Percentiles rank a stretch among this genome's conserved stretches.
phyloP scores from a whole-genome alignment of 2,329 filamentous ascomycete species.

The Pyrenophora seminiperda region DNA sequence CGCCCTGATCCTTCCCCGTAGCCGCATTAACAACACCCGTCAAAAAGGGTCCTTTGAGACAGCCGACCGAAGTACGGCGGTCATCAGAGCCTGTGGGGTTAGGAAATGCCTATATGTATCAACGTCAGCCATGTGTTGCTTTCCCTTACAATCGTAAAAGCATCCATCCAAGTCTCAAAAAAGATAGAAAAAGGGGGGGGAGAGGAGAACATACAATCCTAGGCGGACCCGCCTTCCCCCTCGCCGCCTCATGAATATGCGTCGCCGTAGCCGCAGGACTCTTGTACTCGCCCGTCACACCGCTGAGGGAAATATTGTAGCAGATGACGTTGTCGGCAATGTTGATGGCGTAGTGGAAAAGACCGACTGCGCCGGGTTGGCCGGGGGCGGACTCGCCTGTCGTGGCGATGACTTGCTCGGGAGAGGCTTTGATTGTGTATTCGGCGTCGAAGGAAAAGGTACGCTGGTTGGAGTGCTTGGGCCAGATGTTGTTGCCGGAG shows the following conservation, averaged over 20 bases:
- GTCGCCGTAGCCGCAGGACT: conserved; percentile 60
- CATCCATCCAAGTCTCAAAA: no score
- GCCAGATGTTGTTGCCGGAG: conserved; percentile 24
- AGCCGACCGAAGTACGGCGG: conserved; percentile 31
- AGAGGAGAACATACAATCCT: conserved; percentile 47
- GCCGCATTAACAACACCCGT: conserved; percentile 40
- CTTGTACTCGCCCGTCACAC: conserved; percentile 57
- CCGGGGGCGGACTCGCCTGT: conserved; percentile 49
- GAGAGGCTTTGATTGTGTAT: conserved; percentile 56
- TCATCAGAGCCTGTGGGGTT: conserved; percentile 47
- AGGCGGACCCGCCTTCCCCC: conserved; percentile 57
- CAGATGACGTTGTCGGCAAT: conserved; percentile 51
- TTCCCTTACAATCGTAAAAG: no score
- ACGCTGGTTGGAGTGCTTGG: conserved; percentile 33
- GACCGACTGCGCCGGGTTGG: conserved; percentile 53
- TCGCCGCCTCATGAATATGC: conserved; percentile 59
- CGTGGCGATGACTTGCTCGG: conserved; percentile 57
- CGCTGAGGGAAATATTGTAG: conserved; percentile 58
- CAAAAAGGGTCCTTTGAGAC: conserved; percentile 37
- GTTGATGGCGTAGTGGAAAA: conserved; percentile 62
- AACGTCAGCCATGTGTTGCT: neutral
- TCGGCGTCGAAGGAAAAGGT: conserved; percentile 55
- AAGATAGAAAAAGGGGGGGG: neutral
- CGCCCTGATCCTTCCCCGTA: conserved; percentile 51
- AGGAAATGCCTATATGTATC: conserved; percentile 16